Evolutionary conservation across 345 rosid genomes (phyloP).

Genomic region (Sonneratia alba): DNA sequence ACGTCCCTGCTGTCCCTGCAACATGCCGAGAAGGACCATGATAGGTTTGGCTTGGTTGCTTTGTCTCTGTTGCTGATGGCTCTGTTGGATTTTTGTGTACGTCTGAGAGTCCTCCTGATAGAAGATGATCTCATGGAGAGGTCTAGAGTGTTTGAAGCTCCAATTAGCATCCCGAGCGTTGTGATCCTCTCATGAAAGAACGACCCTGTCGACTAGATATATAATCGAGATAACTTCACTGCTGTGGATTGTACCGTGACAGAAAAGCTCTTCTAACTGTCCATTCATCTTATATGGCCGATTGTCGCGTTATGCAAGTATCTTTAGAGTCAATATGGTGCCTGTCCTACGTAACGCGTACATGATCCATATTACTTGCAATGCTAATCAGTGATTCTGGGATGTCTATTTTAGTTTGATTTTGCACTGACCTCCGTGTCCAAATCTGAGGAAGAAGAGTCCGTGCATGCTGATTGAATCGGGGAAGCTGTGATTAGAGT

Average conservation of each 20-base stretch:
- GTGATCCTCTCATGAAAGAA: slow-evolving; percentile 59
- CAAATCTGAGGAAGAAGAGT: slow-evolving; percentile 42
- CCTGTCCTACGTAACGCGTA: too few relatives aligned
- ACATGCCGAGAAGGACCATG: slow-evolving; percentile 45
- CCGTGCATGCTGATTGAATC: slow-evolving; percentile 21
- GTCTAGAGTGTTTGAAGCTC: slow-evolving; percentile 40
- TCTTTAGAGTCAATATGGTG: too few relatives aligned
- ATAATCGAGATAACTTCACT: not conserved
- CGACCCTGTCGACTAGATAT: slow-evolving; percentile 51
- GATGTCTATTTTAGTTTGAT: too few relatives aligned
- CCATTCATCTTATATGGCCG: too few relatives aligned
- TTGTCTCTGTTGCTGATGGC: not conserved
- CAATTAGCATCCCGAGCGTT: slow-evolving; percentile 58
- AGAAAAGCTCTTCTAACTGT: too few relatives aligned
- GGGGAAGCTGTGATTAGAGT: slow-evolving; percentile 39
- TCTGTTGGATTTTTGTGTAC: slow-evolving; percentile 12
- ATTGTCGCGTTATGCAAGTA: too few relatives aligned
- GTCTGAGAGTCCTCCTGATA: slow-evolving; percentile 23
- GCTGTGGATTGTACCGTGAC: not conserved
- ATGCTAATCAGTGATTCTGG: not conserved
- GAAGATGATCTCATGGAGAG: slow-evolving; percentile 38
- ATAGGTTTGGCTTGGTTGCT: slow-evolving; percentile 17
- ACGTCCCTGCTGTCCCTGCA: slow-evolving; percentile 33
- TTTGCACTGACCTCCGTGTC: slow-evolving; percentile 46
- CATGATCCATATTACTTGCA: not conserved